Evolutionary conservation across 371 early-diverging fungal genomes (phyloP), one percentile per base, ranked within the genome.

Genomic region (Haplosporangium sp.): DNA sequence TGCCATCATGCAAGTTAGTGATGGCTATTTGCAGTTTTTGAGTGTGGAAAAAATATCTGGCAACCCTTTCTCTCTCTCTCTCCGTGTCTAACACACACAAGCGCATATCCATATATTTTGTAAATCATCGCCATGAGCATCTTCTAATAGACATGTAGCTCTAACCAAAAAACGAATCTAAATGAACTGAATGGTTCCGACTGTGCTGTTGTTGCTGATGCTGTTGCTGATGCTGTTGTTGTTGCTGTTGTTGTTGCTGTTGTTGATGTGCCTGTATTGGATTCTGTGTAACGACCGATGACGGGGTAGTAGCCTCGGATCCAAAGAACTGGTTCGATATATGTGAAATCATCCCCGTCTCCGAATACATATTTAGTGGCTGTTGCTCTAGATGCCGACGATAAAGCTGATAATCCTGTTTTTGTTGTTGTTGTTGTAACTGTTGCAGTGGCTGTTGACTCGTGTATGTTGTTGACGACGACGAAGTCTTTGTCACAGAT

Each of bases 121-220:
- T 11, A 45, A 45, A 45, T 5, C 45, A 45, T 45, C 45, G 11
- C 45, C 45, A 45, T 45, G 13, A 2, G 13, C 45, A 45, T 11
- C 45, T 3, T 45, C 13, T 16, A 45, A 11, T 13, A 11, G 45
- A 45, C 3, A 16, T 6, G 13, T 13, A 45, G 45, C 5, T 11
- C 45, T 46, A 46, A 46, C n/a, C 46, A 10, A 46, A 46, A n/a
- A 46, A 46, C 46, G n/a, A 46, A 46, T 46, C 46, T 46, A 46
- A 46, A n/a, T 12, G 46, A 46, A 9, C 46, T 14, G 46, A 46
- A 10, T 46, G 55, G 6, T 55, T 55, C 18, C 47, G 63, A 43
- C 18, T 54, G n/a, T 62, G 54, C 21, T 62, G 63, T 43, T 54
- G 63, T 54, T 54, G 55, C 10, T 45, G 63, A 16, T 62, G 63